Percentiles rank a stretch among this genome's conserved stretches.
Evolutionary conservation across 371 early-diverging fungal species (phyloP).

Genomic region (Lichtheimia hyalospora): DNA sequence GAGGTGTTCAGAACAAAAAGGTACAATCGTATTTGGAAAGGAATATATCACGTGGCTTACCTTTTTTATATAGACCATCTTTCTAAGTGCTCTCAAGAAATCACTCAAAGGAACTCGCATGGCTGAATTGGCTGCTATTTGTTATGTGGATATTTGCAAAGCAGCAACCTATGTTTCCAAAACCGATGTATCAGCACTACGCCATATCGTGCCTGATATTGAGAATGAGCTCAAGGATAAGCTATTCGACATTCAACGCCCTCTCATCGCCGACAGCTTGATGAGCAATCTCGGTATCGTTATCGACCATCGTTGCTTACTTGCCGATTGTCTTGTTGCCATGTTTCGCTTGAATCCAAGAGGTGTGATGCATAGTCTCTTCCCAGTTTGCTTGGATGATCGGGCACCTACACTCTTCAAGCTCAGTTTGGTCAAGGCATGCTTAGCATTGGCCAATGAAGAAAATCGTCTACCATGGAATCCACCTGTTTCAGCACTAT

Average conservation of each 20-base stretch:
- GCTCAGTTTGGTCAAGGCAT: constrained; percentile 75
- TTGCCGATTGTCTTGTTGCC: constrained; percentile 76
- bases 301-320: constrained; percentile 59
- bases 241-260: constrained; percentile 62
- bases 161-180: constrained; percentile 73
- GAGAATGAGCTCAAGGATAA: constrained; percentile 76
- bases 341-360: constrained; percentile 75
- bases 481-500: constrained; percentile 65
- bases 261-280: constrained; percentile 58
- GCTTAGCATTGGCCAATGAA: constrained; percentile 72
- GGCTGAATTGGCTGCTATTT: constrained; percentile 75
- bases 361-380: constrained; percentile 62
- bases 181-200: constrained; percentile 63
- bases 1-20: constrained; percentile 44
- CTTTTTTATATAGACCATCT: constrained; percentile 48
- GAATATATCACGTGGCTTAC: background rate
- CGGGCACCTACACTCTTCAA: constrained; percentile 72
- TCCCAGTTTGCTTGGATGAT: constrained; percentile 69
- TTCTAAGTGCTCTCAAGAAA: constrained; percentile 67
- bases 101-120: constrained; percentile 59
- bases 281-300: constrained; percentile 55
- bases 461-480: constrained; percentile 75
- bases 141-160: constrained; percentile 81
- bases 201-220: constrained; percentile 69
- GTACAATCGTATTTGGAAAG: constrained; percentile 12